phyloP scores from a whole-genome alignment of 768 basidiomycete species.

The Xerocomus brunneocitrinus region DNA sequence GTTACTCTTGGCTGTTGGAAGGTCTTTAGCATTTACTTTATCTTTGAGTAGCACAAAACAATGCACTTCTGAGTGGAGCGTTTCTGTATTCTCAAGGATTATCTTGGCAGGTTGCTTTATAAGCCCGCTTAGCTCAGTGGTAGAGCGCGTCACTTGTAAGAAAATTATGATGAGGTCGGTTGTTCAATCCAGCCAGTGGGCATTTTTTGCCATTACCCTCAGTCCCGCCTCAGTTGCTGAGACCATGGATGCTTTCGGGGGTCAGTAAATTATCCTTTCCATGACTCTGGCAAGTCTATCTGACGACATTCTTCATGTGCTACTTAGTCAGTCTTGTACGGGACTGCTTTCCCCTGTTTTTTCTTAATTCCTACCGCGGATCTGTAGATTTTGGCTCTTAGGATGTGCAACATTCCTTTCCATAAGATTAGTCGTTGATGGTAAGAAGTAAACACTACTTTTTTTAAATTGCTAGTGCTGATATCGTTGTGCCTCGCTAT shows the following conservation, averaged over 20 bases:
- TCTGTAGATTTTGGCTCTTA: too few relatives aligned
- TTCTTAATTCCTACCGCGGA: too few relatives aligned
- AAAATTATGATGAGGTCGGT: slow-evolving; percentile 39
- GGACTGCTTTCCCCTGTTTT: too few relatives aligned
- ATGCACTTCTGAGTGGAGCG: neutral
- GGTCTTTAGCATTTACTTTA: neutral
- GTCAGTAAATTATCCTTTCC: too few relatives aligned
- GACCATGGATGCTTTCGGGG: too few relatives aligned
- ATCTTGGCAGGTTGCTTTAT: neutral
- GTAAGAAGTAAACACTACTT: too few relatives aligned
- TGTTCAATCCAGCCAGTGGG: slow-evolving; percentile 44
- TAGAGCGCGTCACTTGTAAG: slow-evolving; percentile 43
- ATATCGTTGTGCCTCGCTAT: too few relatives aligned
- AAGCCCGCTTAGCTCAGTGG: slow-evolving; percentile 42
- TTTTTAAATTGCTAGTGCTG: too few relatives aligned
- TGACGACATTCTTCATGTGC: too few relatives aligned
- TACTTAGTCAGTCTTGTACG: too few relatives aligned
- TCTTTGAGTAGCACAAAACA: neutral
- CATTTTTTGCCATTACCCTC: slow-evolving; percentile 10
- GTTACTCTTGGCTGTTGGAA: neutral
- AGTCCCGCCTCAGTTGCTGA: neutral
- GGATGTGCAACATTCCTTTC: too few relatives aligned
- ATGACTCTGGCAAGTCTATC: neutral
- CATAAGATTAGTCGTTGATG: too few relatives aligned
- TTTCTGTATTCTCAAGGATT: neutral